phyloP scores from a whole-genome alignment of 495 filamentous ascomycete species.

The Neurospora sp. region DNA sequence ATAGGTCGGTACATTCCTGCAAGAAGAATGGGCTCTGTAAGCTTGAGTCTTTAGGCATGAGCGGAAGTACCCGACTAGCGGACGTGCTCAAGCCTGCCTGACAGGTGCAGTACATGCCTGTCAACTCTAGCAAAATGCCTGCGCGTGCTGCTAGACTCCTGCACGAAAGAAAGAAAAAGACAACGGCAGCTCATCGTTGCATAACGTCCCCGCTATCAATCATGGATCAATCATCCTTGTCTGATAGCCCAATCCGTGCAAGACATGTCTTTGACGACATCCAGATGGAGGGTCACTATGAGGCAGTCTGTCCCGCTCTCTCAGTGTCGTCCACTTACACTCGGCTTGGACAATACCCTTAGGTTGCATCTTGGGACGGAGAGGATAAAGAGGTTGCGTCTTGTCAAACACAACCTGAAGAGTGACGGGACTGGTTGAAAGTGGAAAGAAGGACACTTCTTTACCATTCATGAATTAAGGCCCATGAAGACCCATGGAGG shows the following conservation, averaged over 20 bases:
- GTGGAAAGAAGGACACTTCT: neutral
- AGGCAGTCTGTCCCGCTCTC: neutral
- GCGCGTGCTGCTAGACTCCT: neutral
- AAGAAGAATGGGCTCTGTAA: neutral
- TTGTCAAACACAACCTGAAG: neutral
- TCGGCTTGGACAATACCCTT: neutral
- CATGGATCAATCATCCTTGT: neutral
- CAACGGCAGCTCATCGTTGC: neutral
- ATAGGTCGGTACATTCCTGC: neutral
- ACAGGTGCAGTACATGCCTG: neutral
- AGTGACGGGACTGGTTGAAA: neutral
- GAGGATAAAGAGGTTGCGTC: neutral
- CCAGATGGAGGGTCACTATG: slow-evolving; percentile 4
- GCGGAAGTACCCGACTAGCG: neutral
- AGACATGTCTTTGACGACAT: slow-evolving; percentile 23
- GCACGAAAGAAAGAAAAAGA: neutral
- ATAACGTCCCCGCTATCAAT: neutral
- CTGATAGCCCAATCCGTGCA: neutral
- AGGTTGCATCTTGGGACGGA: slow-evolving; percentile 5
- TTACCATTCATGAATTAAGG: neutral
- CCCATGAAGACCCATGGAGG: neutral
- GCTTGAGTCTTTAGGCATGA: neutral
- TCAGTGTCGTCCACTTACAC: slow-evolving; percentile 9
- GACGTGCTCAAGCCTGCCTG: neutral
- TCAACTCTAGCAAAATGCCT: neutral